A percentile compares a stretch with the other conserved stretches of the same genome.
phyloP scores from a whole-genome alignment of 2,329 filamentous ascomycete species.

The Penicillium nordicum region DNA sequence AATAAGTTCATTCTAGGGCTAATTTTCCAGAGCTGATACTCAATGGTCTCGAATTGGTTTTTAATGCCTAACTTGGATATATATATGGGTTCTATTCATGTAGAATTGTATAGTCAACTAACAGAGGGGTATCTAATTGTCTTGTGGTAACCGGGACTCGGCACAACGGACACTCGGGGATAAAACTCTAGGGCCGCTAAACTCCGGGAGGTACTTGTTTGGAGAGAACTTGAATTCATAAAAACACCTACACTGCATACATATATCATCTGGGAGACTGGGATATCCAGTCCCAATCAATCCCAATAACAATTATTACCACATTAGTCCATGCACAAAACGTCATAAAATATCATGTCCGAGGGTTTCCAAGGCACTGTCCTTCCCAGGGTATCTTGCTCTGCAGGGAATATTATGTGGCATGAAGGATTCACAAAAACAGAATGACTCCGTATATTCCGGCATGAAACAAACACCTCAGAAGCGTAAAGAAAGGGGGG shows the following conservation, averaged over 20 bases:
- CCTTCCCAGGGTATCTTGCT: not conserved
- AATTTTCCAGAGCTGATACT: not conserved
- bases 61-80: not conserved
- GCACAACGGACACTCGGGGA: not conserved
- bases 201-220: not conserved
- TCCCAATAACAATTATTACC: not conserved
- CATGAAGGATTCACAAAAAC: not conserved
- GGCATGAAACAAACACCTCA: slow-evolving; percentile 3
- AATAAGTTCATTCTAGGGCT: not conserved
- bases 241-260: not conserved
- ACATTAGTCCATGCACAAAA: slow-evolving; percentile 1
- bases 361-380: not conserved
- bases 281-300: not conserved
- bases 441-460: not conserved
- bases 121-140: not conserved
- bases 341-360: not conserved
- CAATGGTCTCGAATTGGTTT: not conserved
- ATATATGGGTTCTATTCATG: not conserved
- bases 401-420: not conserved
- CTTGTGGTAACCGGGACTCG: not conserved
- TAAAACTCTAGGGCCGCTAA: not conserved
- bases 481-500: slow-evolving; percentile 12
- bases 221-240: not conserved
- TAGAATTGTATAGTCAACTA: not conserved
- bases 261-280: not conserved